These are phyloP conservation scores for Coffea humblotiana DNA, from an alignment of 305 asterid genomes.

Conservation along the genomic window DNA sequence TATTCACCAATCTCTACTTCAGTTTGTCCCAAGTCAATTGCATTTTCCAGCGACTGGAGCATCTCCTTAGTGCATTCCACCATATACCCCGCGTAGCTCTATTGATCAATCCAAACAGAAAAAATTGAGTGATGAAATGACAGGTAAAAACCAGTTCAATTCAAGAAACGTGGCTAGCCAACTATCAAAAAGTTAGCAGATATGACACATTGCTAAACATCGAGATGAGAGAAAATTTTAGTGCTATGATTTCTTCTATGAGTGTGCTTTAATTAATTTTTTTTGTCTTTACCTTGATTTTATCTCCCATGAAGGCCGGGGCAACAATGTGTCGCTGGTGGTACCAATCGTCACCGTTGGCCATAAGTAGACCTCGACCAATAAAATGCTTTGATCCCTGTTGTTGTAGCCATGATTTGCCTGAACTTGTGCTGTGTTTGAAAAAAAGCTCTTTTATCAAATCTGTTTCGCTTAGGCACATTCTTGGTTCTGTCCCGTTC, in stretches of 20 bases:
- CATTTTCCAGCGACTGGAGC: conserved; percentile 45
- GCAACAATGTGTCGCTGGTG: conserved; percentile 87
- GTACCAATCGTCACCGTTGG: conserved; percentile 80
- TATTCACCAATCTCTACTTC: conserved; percentile 81
- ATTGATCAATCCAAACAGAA: not conserved
- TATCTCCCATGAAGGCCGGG: conserved; percentile 86
- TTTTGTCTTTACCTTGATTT: conserved; percentile 54
- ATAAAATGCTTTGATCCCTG: conserved; percentile 82
- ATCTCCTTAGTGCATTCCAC: conserved; percentile 65
- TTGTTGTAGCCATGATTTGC: conserved; percentile 83
- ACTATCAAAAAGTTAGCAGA: not conserved
- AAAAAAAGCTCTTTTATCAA: conserved; percentile 70
- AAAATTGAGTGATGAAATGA: not conserved
- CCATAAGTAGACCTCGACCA: conserved; percentile 85
- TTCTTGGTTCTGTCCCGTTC: conserved; percentile 84
- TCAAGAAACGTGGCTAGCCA: not conserved
- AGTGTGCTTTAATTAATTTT: not conserved
- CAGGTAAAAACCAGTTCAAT: not conserved
- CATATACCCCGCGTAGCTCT: conserved; percentile 85
- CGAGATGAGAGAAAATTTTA: not conserved
- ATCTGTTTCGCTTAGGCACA: conserved; percentile 68
- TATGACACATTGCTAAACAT: not conserved
- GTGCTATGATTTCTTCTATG: not conserved
- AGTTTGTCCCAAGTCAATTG: conserved; percentile 31
- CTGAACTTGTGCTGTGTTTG: conserved; percentile 59